Conservation (phyloP, 2,329 filamentous ascomycete species). For the Aureobasidium namibiae region DNA sequence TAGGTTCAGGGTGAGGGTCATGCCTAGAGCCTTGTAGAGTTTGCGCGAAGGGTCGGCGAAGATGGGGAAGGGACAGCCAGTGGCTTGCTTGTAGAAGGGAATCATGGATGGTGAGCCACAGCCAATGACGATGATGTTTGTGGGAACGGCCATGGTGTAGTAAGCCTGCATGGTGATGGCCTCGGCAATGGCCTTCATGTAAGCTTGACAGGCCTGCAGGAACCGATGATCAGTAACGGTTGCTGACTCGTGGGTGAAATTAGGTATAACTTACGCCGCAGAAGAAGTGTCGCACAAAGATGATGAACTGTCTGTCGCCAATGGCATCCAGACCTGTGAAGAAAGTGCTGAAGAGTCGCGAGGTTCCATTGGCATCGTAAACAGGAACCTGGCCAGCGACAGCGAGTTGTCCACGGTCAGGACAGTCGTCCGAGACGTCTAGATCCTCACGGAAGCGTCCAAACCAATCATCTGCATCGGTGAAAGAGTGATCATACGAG, state of each 20-base stretch:
- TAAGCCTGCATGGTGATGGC: constrained; percentile 28
- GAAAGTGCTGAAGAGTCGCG: constrained; percentile 54
- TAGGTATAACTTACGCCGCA: constrained; percentile 24
- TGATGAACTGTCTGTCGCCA: constrained; percentile 30
- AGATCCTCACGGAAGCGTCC: constrained; percentile 25
- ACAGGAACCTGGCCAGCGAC: constrained; percentile 34
- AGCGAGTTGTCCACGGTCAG: constrained; percentile 25
- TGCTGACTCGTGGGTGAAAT: not conserved
- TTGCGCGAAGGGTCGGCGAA: constrained; percentile 28
- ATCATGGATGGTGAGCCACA: constrained; percentile 31
- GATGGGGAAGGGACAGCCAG: constrained; percentile 30
- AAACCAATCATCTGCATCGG: constrained; percentile 27
- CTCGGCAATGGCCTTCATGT: constrained; percentile 27
- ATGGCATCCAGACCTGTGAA: constrained; percentile 42
- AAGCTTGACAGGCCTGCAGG: constrained; percentile 28
- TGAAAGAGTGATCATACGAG: constrained; percentile 9
- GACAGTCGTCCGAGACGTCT: constrained; percentile 25
- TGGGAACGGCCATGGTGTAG: constrained; percentile 29
- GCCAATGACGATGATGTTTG: constrained; percentile 30
- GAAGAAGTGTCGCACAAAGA: constrained; percentile 36
- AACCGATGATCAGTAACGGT: not conserved
- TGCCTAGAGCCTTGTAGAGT: constrained; percentile 30
- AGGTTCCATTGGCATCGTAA: constrained; percentile 53
- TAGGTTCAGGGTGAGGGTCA: constrained; percentile 26
- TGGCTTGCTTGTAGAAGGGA: constrained; percentile 27